Conservation (phyloP, 345 rosid species). For the Geranium rotundifolium region DNA sequence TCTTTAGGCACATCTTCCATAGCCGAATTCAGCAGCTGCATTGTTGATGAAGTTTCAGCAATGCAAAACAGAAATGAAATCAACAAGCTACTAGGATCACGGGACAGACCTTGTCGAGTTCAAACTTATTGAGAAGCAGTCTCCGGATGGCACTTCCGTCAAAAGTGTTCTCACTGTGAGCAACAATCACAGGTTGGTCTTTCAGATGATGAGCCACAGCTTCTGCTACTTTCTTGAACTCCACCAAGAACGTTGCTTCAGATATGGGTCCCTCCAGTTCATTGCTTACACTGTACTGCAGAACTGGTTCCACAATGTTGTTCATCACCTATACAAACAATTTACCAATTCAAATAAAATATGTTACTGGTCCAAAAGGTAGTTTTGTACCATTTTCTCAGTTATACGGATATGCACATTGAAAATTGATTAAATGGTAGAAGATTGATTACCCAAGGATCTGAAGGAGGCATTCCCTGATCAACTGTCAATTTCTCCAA, state of each 20-base stretch:
- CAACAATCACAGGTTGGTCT: conserved; percentile 92
- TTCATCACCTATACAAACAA: conserved; percentile 42
- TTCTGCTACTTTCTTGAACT: conserved; percentile 57
- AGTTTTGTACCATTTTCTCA: too few species aligned
- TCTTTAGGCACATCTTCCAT: conserved; percentile 53
- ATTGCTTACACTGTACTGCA: conserved; percentile 26
- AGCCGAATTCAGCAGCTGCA: conserved; percentile 50
- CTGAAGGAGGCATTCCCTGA: conserved; percentile 89
- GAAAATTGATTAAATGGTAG: neutral
- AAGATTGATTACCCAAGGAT: conserved; percentile 56
- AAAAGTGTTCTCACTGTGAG: conserved; percentile 74
- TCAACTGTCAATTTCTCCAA: conserved; percentile 70
- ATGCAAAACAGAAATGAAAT: neutral
- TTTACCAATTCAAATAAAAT: too few species aligned
- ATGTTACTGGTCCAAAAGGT: too few species aligned
- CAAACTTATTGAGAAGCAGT: conserved; percentile 70
- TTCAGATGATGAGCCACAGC: conserved; percentile 59
- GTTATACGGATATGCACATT: neutral
- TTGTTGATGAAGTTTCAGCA: neutral
- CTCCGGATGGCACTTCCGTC: conserved; percentile 77
- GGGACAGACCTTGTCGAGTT: conserved; percentile 56
- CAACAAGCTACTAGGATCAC: neutral
- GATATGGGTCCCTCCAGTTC: conserved; percentile 31
- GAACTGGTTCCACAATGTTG: conserved; percentile 60
- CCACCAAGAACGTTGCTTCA: conserved; percentile 46